Evolutionary conservation across 2,329 filamentous ascomycete species (phyloP).

Genomic region (Volutella citrinella): DNA sequence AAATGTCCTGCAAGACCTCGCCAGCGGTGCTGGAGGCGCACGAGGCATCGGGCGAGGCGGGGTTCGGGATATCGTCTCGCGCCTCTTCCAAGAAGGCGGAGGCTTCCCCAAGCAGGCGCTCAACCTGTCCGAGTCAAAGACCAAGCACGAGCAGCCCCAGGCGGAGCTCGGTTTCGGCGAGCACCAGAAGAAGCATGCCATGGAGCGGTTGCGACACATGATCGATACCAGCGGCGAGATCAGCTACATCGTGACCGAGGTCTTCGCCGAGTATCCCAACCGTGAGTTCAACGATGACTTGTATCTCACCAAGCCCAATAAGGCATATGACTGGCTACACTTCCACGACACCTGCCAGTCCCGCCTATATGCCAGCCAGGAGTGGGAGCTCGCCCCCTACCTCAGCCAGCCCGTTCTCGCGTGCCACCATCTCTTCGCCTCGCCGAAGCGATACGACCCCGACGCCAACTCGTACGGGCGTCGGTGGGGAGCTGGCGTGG

Average conservation of each 20-base stretch:
- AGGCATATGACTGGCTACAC: constrained; percentile 90
- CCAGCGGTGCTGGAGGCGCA: constrained; percentile 68
- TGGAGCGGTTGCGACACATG: constrained; percentile 71
- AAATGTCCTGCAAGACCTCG: constrained; percentile 64
- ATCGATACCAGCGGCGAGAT: constrained; percentile 76
- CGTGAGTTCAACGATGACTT: constrained; percentile 93
- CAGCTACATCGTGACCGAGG: constrained; percentile 75
- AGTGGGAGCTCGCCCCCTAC: constrained; percentile 90
- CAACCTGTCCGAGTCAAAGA: constrained; percentile 38
- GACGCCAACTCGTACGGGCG: constrained; percentile 40
- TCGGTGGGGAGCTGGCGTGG: constrained; percentile 35
- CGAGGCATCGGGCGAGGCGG: constrained; percentile 70
- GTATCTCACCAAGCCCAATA: constrained; percentile 80
- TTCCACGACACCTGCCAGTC: constrained; percentile 86
- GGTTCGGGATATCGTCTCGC: constrained; percentile 69
- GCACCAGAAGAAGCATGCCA: constrained; percentile 67
- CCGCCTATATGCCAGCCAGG: constrained; percentile 76
- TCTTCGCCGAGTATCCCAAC: constrained; percentile 81
- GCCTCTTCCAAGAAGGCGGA: constrained; percentile 76
- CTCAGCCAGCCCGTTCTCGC: constrained; percentile 82
- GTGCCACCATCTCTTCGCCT: constrained; percentile 88
- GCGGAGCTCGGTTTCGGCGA: constrained; percentile 69
- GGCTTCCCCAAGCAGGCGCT: constrained; percentile 65
- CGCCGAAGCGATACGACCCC: constrained; percentile 52
- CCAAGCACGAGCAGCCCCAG: constrained; percentile 51